These are phyloP conservation scores for Fusarium graminum DNA, from an alignment of 2,329 filamentous ascomycete genomes.

Conservation along the genomic window DNA sequence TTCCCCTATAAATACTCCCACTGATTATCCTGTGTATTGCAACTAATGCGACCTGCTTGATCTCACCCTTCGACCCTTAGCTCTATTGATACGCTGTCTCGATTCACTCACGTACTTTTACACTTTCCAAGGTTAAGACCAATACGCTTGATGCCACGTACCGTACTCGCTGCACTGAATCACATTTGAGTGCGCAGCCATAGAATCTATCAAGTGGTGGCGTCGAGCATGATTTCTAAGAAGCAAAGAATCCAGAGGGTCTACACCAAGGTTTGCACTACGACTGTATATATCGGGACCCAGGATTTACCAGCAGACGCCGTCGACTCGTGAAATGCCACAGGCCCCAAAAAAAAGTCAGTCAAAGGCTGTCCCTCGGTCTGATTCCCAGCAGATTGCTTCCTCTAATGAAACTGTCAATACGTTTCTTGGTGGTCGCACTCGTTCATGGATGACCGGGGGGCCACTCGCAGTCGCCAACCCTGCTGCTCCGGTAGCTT, in stretches of 20 bases:
- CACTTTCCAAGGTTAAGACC: conserved; percentile 14
- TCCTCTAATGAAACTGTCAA: conserved; percentile 59
- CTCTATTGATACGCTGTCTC: not conserved
- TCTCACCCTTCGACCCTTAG: not conserved
- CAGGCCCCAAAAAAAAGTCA: conserved; percentile 35
- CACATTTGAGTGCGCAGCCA: conserved; percentile 40
- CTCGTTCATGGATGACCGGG: conserved; percentile 50
- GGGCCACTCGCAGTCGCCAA: conserved; percentile 20
- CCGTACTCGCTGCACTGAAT: conserved; percentile 30
- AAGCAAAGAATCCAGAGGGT: conserved; percentile 40
- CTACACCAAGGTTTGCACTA: conserved; percentile 8
- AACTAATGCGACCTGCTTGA: conserved; percentile 3
- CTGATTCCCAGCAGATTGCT: conserved; percentile 51
- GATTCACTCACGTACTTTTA: not conserved
- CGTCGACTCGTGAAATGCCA: conserved; percentile 46
- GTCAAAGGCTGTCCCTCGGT: conserved; percentile 32
- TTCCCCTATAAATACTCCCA: not conserved
- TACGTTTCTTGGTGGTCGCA: conserved; percentile 55
- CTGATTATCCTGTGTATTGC: not conserved
- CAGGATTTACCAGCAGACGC: conserved; percentile 16
- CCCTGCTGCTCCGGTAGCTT: conserved; percentile 22
- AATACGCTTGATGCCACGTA: conserved; percentile 7
- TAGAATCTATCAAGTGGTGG: conserved; percentile 45
- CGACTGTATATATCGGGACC: conserved; percentile 8
- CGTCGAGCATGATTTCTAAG: conserved; percentile 42